phyloP scores from a whole-genome alignment of 306 rosid species.

The Gleditsia sinensis region DNA sequence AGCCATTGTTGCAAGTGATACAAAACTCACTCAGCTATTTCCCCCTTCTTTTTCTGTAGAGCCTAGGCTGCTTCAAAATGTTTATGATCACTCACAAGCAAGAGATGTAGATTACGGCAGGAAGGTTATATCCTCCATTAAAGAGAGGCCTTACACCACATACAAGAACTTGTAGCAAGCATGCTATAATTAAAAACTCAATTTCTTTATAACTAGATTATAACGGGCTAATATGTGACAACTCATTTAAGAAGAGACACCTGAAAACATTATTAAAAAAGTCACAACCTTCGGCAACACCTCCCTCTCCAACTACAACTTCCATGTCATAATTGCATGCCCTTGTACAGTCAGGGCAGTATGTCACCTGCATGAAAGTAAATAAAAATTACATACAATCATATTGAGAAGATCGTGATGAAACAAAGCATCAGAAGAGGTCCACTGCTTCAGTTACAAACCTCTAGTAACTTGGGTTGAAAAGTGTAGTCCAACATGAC shows the following conservation, averaged over 20 bases:
- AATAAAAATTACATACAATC: constrained; percentile 15
- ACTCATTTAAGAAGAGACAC: constrained; percentile 82
- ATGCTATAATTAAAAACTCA: neutral
- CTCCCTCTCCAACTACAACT: constrained; percentile 56
- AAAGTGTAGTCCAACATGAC: constrained; percentile 84
- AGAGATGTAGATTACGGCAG: neutral
- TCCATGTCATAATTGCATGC: constrained; percentile 84
- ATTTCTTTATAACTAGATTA: constrained; percentile 23
- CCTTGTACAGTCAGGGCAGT: constrained; percentile 94
- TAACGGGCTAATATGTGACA: constrained; percentile 65
- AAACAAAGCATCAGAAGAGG: neutral
- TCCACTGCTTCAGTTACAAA: constrained; percentile 36
- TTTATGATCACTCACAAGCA: neutral
- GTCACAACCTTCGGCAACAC: constrained; percentile 51
- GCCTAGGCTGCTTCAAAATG: constrained; percentile 7
- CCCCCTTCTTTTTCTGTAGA: neutral
- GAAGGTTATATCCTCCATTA: neutral
- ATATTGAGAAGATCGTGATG: neutral
- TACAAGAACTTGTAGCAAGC: neutral
- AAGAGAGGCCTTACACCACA: neutral
- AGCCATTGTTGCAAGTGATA: neutral
- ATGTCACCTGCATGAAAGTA: constrained; percentile 70
- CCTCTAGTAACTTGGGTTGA: constrained; percentile 90
- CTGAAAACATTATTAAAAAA: constrained; percentile 77
- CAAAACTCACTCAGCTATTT: no score